Conservation (phyloP, 169 alveolate genomes). For the Plasmodium blacklocki region DNA sequence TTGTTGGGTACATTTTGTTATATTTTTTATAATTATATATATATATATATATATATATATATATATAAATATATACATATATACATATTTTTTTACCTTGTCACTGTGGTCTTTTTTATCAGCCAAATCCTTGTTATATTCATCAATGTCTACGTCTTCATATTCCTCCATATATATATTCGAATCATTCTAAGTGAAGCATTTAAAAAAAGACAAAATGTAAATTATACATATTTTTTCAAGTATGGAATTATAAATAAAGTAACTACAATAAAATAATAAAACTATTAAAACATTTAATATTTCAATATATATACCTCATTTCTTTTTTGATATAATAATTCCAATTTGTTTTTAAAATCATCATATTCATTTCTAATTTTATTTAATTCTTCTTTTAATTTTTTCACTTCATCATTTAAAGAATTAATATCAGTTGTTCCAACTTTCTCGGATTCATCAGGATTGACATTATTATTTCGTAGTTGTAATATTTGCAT, state of each 20-base stretch:
- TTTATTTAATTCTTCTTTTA: conserved; percentile 56
- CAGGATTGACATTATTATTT: conserved; percentile 58
- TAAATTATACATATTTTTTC: neutral
- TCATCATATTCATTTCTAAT: conserved; percentile 69
- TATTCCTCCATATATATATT: conserved; percentile 71
- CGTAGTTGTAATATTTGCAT: conserved; percentile 66
- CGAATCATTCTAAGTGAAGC: conserved; percentile 28
- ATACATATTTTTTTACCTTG: conserved; percentile 13
- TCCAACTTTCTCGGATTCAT: conserved; percentile 23
- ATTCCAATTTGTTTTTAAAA: conserved; percentile 66
- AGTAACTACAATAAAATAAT: neutral
- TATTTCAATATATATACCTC: conserved; percentile 27
- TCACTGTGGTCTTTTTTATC: conserved; percentile 35
- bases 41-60: neutral
- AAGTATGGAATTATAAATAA: neutral
- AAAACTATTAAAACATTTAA: neutral
- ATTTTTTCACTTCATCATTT: conserved; percentile 68
- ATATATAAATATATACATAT: neutral
- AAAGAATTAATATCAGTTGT: conserved; percentile 36
- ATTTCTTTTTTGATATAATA: conserved; percentile 67
- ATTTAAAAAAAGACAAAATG: neutral
- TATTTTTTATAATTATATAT: neutral
- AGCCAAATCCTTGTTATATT: conserved; percentile 38
- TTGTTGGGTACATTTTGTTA: neutral
- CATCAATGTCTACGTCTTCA: conserved; percentile 70